Evolutionary conservation across 257 asterid species (phyloP).

Genomic region (Buddleja alternifolia): DNA sequence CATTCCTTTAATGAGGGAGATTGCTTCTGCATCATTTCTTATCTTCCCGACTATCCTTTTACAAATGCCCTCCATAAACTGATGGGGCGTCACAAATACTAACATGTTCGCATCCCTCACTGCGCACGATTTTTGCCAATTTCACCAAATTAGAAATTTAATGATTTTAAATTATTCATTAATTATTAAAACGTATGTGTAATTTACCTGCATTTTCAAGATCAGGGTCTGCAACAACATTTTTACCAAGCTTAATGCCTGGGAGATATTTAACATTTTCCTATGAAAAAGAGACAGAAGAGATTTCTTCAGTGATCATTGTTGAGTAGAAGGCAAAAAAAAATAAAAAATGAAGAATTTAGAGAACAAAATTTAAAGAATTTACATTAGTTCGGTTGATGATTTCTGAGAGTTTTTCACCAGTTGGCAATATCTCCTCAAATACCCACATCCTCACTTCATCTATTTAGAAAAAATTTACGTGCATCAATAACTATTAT

Average conservation of each 20-base stretch:
- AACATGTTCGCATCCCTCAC: conserved; percentile 81
- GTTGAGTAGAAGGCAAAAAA: background rate
- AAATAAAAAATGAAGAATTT: background rate
- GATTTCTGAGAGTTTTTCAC: conserved; percentile 71
- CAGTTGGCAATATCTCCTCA: conserved; percentile 67
- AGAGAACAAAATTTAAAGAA: background rate
- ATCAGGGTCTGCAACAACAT: conserved; percentile 78
- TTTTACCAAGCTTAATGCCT: conserved; percentile 77
- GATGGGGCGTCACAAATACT: conserved; percentile 93
- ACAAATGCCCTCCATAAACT: conserved; percentile 93
- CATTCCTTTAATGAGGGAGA: conserved; percentile 75
- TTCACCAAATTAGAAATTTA: background rate
- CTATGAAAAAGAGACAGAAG: conserved; percentile 34
- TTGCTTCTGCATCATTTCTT: conserved; percentile 56
- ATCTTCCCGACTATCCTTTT: conserved; percentile 62
- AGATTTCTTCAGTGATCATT: conserved; percentile 1
- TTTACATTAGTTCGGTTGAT: conserved; percentile 69
- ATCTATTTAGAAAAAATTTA: conserved; percentile 38
- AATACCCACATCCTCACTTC: conserved; percentile 92
- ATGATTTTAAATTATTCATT: too few species aligned
- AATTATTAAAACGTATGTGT: too few species aligned
- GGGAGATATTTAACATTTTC: conserved; percentile 90
- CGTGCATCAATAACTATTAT: background rate
- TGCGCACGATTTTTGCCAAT: conserved; percentile 40
- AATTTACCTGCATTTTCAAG: conserved; percentile 81